phyloP scores from a whole-genome alignment of 2,329 filamentous ascomycete species.

The Didymella lethalis region DNA sequence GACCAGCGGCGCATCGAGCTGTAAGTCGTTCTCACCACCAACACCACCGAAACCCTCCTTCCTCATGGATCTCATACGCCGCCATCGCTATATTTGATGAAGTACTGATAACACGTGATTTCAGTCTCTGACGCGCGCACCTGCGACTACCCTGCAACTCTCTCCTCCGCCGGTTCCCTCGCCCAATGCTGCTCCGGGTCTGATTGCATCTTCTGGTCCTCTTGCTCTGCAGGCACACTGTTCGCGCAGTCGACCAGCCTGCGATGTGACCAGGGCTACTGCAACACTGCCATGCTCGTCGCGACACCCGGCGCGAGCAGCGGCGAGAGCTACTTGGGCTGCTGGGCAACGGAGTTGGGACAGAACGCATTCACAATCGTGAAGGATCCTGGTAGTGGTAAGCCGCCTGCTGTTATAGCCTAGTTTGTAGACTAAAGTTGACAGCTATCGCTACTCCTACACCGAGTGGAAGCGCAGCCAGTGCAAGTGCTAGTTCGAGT shows the following conservation, averaged over 20 bases:
- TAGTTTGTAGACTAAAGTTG: background rate
- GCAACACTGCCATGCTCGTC: slow-evolving; percentile 37
- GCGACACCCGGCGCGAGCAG: slow-evolving; percentile 27
- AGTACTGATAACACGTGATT: background rate
- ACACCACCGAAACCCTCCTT: background rate
- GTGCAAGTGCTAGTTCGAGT: slow-evolving; percentile 3
- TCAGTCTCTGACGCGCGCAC: slow-evolving; percentile 32
- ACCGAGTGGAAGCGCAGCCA: background rate
- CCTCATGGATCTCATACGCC: background rate
- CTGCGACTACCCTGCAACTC: slow-evolving; percentile 37
- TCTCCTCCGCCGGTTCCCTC: slow-evolving; percentile 30
- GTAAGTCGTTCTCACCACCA: slow-evolving; percentile 23
- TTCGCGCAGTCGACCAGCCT: slow-evolving; percentile 31
- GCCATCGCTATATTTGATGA: background rate
- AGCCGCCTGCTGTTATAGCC: background rate
- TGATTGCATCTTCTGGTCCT: slow-evolving; percentile 34
- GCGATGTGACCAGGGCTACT: slow-evolving; percentile 34
- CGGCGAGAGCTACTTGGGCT: slow-evolving; percentile 31
- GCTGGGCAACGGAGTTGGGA: slow-evolving; percentile 36
- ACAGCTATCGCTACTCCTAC: slow-evolving; percentile 10
- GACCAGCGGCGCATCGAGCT: slow-evolving; percentile 26
- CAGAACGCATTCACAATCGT: slow-evolving; percentile 22
- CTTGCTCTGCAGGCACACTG: slow-evolving; percentile 30
- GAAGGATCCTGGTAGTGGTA: slow-evolving; percentile 18
- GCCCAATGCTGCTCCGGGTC: slow-evolving; percentile 34